Conservation (phyloP, 257 asterid genomes). For the Avicennia marina region DNA sequence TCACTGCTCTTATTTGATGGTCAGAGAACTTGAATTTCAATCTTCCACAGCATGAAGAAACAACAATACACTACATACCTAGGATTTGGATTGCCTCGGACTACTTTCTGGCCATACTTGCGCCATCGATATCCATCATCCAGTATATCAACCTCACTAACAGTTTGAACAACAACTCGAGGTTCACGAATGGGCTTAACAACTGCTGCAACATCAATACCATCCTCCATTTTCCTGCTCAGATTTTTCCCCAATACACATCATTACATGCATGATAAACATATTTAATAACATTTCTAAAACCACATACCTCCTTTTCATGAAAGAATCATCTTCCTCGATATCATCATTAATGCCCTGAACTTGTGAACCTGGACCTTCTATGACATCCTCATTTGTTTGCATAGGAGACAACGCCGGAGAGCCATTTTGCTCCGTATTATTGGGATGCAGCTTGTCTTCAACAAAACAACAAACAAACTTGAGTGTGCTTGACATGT, state of each 20-base stretch:
- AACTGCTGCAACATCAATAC: constrained; percentile 62
- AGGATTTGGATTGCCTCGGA: constrained; percentile 97
- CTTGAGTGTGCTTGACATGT: constrained; percentile 7
- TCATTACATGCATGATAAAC: constrained; percentile 3
- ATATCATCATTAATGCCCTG: constrained; percentile 54
- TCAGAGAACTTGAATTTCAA: background rate
- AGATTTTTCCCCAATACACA: constrained; percentile 13
- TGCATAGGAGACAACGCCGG: constrained; percentile 62
- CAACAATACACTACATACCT: constrained; percentile 40
- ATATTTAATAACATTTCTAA: constrained; percentile 1
- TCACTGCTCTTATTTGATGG: too few species aligned
- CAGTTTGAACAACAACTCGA: constrained; percentile 92
- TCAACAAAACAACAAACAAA: constrained; percentile 25
- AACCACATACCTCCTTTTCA: constrained; percentile 63
- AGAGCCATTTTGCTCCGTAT: constrained; percentile 53
- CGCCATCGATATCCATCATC: constrained; percentile 99
- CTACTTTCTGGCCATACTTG: constrained; percentile 96
- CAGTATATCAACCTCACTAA: constrained; percentile 93
- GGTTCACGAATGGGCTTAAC: constrained; percentile 94
- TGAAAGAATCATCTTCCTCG: constrained; percentile 69
- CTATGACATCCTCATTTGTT: constrained; percentile 56
- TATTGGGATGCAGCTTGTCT: constrained; percentile 54
- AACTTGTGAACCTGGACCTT: constrained; percentile 48
- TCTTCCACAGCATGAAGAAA: constrained; percentile 7
- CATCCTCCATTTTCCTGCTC: constrained; percentile 81